Conservation (phyloP, 2,329 filamentous ascomycete species). For the Aspergillus ustus region DNA sequence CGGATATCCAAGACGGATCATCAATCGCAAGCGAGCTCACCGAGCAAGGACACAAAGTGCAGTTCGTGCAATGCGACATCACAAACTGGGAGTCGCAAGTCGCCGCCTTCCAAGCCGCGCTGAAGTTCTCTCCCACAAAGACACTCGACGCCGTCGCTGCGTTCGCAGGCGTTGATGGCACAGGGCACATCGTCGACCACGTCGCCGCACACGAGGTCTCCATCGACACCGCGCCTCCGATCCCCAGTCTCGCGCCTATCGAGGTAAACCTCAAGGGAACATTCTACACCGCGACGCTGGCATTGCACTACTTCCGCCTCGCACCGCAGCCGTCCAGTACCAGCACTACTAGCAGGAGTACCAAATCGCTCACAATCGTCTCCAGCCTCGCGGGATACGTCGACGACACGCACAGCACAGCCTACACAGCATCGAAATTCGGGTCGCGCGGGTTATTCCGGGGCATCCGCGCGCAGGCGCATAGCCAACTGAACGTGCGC, state of each 20-base stretch:
- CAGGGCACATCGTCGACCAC: neutral
- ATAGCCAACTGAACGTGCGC: neutral
- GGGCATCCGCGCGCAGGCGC: neutral
- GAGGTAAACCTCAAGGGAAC: slow-evolving; percentile 1
- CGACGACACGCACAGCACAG: slow-evolving; percentile 1
- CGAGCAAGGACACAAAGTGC: neutral
- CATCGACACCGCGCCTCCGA: neutral
- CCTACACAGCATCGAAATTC: slow-evolving; percentile 1
- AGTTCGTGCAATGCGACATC: slow-evolving; percentile 1
- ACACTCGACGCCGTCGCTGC: neutral
- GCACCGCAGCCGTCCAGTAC: too few relatives aligned
- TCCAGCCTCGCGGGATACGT: neutral
- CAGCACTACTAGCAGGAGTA: too few relatives aligned
- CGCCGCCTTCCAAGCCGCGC: neutral
- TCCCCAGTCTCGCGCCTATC: neutral
- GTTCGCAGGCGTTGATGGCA: neutral
- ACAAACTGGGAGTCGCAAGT: neutral
- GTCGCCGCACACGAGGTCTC: neutral
- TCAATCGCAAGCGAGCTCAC: neutral
- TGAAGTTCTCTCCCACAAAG: neutral
- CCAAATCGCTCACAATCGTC: neutral
- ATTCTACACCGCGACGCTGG: neutral
- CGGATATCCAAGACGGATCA: neutral
- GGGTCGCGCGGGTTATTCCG: neutral
- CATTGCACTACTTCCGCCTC: neutral